Conservation (phyloP, 768 basidiomycete species). For the Calvatia gigantea region DNA sequence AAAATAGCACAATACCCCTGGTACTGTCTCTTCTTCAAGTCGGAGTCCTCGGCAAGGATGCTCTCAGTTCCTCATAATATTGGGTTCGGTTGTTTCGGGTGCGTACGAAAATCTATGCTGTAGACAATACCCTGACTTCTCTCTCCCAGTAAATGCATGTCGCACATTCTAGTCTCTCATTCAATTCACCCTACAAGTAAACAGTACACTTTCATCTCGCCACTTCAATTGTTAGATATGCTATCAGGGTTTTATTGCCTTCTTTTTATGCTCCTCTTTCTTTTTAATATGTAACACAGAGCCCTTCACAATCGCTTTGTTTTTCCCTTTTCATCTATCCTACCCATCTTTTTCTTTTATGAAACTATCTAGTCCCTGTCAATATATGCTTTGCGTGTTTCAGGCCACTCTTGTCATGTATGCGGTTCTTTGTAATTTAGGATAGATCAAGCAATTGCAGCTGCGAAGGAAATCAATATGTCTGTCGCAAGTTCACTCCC, state of each 20-base stretch:
- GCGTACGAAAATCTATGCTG: background rate
- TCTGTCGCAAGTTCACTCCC: background rate
- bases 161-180: conserved; percentile 1
- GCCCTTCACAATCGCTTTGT: background rate
- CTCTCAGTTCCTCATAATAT: conserved; percentile 11
- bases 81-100: background rate
- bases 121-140: background rate
- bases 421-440: background rate
- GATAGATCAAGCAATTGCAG: background rate
- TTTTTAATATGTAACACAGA: conserved; percentile 8
- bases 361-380: conserved; percentile 12
- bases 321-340: background rate
- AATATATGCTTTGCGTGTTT: conserved; percentile 8
- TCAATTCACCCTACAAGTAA: conserved; percentile 8
- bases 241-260: conserved; percentile 1
- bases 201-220: background rate
- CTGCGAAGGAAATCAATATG: background rate
- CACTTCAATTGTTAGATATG: conserved; percentile 7
- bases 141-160: background rate
- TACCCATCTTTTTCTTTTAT: conserved; percentile 14
- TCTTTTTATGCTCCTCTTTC: background rate
- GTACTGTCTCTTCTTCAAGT: conserved; percentile 66
- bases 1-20: conserved; percentile 82
- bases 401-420: background rate
- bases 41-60: conserved; percentile 36